Conservation (phyloP, 495 filamentous ascomycete species). For the Neurospora sp. region DNA sequence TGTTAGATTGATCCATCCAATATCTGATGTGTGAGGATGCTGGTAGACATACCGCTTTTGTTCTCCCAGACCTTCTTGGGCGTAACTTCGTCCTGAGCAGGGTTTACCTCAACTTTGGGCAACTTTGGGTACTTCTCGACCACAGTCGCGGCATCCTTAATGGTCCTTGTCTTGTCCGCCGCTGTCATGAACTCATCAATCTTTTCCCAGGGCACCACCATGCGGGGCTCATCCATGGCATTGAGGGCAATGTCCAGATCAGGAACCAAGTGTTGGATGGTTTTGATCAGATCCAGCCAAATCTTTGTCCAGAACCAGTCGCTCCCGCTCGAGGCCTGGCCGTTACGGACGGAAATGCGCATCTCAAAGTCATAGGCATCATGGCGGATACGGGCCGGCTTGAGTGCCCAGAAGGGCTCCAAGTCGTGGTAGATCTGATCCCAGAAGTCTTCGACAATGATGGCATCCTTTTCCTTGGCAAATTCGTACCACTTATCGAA, state of each 20-base stretch:
- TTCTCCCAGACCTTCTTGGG: slow-evolving; percentile 32
- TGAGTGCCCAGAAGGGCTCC: slow-evolving; percentile 59
- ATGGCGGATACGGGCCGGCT: slow-evolving; percentile 46
- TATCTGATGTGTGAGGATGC: neutral
- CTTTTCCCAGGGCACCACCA: slow-evolving; percentile 57
- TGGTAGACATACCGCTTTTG: slow-evolving; percentile 24
- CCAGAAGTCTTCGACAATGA: slow-evolving; percentile 62
- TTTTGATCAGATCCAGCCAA: slow-evolving; percentile 46
- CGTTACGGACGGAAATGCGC: slow-evolving; percentile 47
- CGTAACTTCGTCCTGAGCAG: slow-evolving; percentile 15
- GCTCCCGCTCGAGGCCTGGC: slow-evolving; percentile 44
- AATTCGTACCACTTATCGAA: slow-evolving; percentile 62
- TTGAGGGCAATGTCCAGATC: slow-evolving; percentile 67
- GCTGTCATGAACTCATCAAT: slow-evolving; percentile 46
- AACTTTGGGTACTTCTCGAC: slow-evolving; percentile 25
- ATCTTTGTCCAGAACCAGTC: slow-evolving; percentile 56
- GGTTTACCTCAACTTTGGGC: slow-evolving; percentile 18
- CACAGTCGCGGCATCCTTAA: slow-evolving; percentile 25
- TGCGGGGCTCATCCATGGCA: slow-evolving; percentile 56
- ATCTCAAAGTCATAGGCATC: slow-evolving; percentile 46
- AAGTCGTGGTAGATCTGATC: slow-evolving; percentile 64
- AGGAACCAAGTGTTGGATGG: slow-evolving; percentile 50
- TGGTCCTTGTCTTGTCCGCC: slow-evolving; percentile 39
- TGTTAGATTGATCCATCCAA: slow-evolving; percentile 10
- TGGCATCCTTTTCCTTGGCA: slow-evolving; percentile 46